Percentiles rank a stretch among this genome's conserved stretches.
phyloP scores from a whole-genome alignment of 2,329 filamentous ascomycete species.

The Calonectria honghensis region DNA sequence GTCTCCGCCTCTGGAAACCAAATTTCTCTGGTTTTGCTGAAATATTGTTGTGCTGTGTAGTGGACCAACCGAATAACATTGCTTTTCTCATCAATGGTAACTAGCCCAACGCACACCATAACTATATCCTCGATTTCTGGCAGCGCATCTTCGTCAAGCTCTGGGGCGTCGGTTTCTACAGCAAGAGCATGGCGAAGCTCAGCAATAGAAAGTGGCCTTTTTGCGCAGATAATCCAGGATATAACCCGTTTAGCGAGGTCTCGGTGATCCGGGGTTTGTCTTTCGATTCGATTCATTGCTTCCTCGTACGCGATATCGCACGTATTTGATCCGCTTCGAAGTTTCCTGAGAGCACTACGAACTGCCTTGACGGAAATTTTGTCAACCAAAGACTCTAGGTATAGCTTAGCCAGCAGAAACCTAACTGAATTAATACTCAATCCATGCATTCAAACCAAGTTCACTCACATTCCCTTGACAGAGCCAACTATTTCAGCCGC shows the following conservation, averaged over 20 bases:
- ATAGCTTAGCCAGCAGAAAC: neutral
- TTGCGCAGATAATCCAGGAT: too few relatives aligned
- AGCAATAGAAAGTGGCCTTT: too few relatives aligned
- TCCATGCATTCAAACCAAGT: too few relatives aligned
- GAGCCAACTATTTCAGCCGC: neutral
- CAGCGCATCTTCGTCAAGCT: neutral
- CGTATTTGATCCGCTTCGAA: too few relatives aligned
- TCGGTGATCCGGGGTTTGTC: too few relatives aligned
- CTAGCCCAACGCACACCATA: neutral
- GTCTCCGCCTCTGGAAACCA: too few relatives aligned
- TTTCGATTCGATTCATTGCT: too few relatives aligned
- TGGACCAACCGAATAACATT: conserved; percentile 1
- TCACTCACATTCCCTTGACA: conserved; percentile 7
- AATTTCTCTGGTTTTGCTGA: neutral
- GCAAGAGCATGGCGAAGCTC: neutral
- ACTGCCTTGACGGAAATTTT: too few relatives aligned
- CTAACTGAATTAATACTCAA: neutral
- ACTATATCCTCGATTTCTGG: neutral
- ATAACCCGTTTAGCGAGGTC: too few relatives aligned
- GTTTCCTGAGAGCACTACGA: too few relatives aligned
- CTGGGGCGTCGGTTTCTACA: neutral
- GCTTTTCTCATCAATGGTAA: neutral
- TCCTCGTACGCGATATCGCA: too few relatives aligned
- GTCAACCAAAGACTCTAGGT: too few relatives aligned
- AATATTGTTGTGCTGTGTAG: conserved; percentile 13